phyloP scores from a whole-genome alignment of 2,329 filamentous ascomycete genomes.

The Daldinia sp. region DNA sequence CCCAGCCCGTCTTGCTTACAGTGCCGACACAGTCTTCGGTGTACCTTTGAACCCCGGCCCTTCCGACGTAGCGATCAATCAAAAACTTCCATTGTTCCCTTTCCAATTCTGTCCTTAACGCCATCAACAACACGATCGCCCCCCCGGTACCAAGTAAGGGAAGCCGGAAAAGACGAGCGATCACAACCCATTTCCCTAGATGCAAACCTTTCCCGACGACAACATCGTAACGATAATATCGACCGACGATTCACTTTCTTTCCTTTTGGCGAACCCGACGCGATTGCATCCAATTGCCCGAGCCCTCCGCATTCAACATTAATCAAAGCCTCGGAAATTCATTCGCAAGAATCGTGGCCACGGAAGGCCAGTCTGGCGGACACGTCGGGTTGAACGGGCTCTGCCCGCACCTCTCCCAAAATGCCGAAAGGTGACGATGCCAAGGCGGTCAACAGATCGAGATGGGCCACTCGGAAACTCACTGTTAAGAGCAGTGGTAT shows the following conservation, averaged over 20 bases:
- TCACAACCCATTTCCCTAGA: slow-evolving; percentile 21
- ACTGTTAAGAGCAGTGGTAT: slow-evolving; percentile 75
- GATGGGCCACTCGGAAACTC: slow-evolving; percentile 96
- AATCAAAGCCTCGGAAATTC: slow-evolving; percentile 12
- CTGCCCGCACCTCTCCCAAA: slow-evolving; percentile 50
- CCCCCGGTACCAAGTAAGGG: slow-evolving; percentile 27
- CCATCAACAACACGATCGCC: slow-evolving; percentile 39
- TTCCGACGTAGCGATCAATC: slow-evolving; percentile 39
- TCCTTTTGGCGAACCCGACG: slow-evolving; percentile 22
- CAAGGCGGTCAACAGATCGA: slow-evolving; percentile 74
- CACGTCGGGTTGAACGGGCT: slow-evolving; percentile 53
- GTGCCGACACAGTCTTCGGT: slow-evolving; percentile 31
- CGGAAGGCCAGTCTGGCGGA: slow-evolving; percentile 53
- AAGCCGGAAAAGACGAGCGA: slow-evolving; percentile 19
- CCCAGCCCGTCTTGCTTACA: slow-evolving; percentile 11
- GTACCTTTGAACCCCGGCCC: slow-evolving; percentile 33
- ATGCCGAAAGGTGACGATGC: slow-evolving; percentile 49
- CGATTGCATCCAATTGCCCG: slow-evolving; percentile 32
- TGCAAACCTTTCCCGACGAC: slow-evolving; percentile 22
- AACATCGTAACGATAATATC: slow-evolving; percentile 10
- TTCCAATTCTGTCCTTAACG: slow-evolving; percentile 38
- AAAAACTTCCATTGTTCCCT: slow-evolving; percentile 40
- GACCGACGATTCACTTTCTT: slow-evolving; percentile 20
- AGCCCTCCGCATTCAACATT: slow-evolving; percentile 1
- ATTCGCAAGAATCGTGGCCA: slow-evolving; percentile 38